A percentile compares a stretch with the other conserved stretches of the same genome.
These are phyloP conservation scores for Hanseniaspora thailandica DNA, from an alignment of 805 yeast genomes.

Conservation along the genomic window DNA sequence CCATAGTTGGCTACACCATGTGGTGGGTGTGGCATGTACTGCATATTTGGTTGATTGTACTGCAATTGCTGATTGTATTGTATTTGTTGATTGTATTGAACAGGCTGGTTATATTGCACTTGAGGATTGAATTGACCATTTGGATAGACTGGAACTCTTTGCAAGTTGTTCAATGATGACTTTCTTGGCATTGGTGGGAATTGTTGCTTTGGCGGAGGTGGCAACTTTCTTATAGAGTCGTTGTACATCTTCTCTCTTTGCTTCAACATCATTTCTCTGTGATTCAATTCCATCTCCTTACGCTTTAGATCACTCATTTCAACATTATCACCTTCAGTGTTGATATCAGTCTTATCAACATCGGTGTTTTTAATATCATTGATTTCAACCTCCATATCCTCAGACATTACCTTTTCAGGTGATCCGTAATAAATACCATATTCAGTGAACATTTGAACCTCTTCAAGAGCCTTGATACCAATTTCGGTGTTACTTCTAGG, in stretches of 20 bases:
- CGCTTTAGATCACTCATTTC: slow-evolving; percentile 21
- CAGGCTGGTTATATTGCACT: background rate
- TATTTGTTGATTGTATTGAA: background rate
- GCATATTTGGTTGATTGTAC: background rate
- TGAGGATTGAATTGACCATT: background rate
- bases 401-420: background rate
- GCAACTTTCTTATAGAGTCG: slow-evolving; percentile 13
- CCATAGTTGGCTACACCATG: background rate
- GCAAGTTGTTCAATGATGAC: slow-evolving; percentile 16
- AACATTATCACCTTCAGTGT: slow-evolving; percentile 6
- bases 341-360: background rate
- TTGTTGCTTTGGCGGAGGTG: slow-evolving; percentile 14
- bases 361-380: slow-evolving; percentile 2
- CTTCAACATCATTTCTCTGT: slow-evolving; percentile 28
- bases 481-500: slow-evolving; percentile 9
- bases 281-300: slow-evolving; percentile 27
- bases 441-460: slow-evolving; percentile 27
- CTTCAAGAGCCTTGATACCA: slow-evolving; percentile 19
- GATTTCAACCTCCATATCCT: background rate
- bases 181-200: slow-evolving; percentile 19
- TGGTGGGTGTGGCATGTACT: background rate
- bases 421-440: slow-evolving; percentile 27
- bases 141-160: background rate
- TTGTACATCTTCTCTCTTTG: slow-evolving; percentile 27
- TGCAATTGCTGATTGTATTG: background rate